Evolutionary conservation across 78 protist genomes (phyloP).

Genomic region (Creolimax fragrantissima): DNA sequence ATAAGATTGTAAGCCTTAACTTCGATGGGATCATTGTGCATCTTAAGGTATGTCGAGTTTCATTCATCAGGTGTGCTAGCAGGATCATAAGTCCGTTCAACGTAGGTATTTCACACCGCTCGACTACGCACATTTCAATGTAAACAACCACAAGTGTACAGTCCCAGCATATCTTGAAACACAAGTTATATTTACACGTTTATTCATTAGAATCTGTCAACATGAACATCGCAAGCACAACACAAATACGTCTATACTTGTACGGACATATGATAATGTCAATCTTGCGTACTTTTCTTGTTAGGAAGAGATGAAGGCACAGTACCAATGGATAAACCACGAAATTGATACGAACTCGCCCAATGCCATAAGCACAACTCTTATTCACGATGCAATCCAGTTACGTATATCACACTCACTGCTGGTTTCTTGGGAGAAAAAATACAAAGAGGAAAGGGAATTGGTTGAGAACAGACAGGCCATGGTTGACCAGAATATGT

Average conservation of each 20-base stretch:
- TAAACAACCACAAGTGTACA: too few relatives aligned
- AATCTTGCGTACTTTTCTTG: too few relatives aligned
- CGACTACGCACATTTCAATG: too few relatives aligned
- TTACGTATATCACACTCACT: neutral
- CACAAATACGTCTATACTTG: too few relatives aligned
- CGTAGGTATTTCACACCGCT: too few relatives aligned
- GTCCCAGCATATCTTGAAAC: too few relatives aligned
- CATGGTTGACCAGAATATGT: neutral
- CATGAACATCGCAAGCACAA: too few relatives aligned
- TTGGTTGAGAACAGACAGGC: neutral
- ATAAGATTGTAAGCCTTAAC: neutral
- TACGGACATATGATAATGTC: too few relatives aligned
- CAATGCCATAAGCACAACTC: neutral
- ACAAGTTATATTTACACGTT: too few relatives aligned
- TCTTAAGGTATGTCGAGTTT: neutral
- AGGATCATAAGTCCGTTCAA: too few relatives aligned
- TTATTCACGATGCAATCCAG: neutral
- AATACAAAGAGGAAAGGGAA: neutral
- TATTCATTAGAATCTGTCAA: too few relatives aligned
- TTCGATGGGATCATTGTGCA: neutral
- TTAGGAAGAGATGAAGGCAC: neutral
- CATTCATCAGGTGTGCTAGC: too few relatives aligned
- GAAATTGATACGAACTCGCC: neutral
- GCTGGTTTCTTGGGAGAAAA: neutral
- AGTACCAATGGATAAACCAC: neutral